Evolutionary conservation across 176 grass and related monocot genomes (phyloP), one percentile per base, ranked within the genome.

Genomic region (Aegilops speltoides): DNA sequence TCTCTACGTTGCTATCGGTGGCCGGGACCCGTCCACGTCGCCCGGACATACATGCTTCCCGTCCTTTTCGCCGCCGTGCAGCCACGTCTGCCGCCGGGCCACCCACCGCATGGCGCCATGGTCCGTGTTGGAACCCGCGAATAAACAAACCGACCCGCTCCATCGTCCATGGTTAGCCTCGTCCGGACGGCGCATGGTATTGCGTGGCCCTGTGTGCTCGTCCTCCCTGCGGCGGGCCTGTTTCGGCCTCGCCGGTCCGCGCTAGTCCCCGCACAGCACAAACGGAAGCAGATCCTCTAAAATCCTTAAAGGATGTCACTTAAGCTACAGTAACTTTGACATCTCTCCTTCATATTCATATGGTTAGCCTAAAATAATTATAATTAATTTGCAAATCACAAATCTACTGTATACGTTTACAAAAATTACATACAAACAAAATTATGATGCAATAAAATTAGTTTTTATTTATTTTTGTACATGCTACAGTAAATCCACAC

Each of bases 61-160:
- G 83, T 85, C 83, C 69, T 6, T 82, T 6, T 74, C 66, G 11
- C 5, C 62, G 70, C 62, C 28, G 73, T 83, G 84, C 64, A 9
- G 40, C 40, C 40, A 41, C 40, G 10, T 10, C 6, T 78, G 32
- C 33, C 69, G 40, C 9, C 37, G 74, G 40, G 43, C 67, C 11
- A 78, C 29, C 84, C 31, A 43, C 79, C 31, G 24, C 68, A 73
- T 61, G 67, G 15, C 68, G 33, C 48, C 36, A 37, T 37, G 36
- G 36, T 37, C 28, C 50, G 7, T 7, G n/a, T 23, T 13, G 8
- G 1, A 67, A 1, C 0, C 9, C 12, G 1, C 3, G 15, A 25
- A 13, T 15, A 15, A 48, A 74, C 2, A 28, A 3, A 17, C 12
- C 71, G 25, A 26, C 0, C 71, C 23, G n/a, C 23, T 26, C 38